These are phyloP conservation scores for Pythium brachiatum DNA, from an alignment of 352 stramenopile genomes.

Conservation along the genomic window DNA sequence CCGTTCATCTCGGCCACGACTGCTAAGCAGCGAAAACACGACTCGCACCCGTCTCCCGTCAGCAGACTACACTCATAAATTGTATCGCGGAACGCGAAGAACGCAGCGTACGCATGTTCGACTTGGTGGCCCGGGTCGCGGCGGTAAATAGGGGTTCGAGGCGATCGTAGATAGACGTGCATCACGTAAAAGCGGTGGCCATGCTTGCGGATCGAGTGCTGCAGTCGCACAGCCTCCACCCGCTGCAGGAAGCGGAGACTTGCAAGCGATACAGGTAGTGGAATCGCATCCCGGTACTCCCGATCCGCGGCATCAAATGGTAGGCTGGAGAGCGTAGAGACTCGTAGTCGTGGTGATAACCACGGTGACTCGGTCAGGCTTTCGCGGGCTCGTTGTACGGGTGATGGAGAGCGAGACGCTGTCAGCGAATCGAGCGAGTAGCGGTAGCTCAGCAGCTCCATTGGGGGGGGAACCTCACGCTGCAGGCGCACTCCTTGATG, in stretches of 20 bases:
- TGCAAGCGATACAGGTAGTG: neutral
- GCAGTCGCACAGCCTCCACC: constrained; percentile 10
- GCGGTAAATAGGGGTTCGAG: neutral
- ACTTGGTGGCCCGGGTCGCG: constrained; percentile 8
- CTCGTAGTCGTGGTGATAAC: too few relatives aligned
- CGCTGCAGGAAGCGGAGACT: neutral
- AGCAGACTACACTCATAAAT: neutral
- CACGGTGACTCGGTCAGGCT: constrained; percentile 2
- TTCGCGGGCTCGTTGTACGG: neutral
- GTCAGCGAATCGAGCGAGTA: too few relatives aligned
- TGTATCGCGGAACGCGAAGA: neutral
- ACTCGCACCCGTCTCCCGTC: neutral
- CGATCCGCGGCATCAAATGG: constrained; percentile 1
- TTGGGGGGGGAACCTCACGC: too few relatives aligned
- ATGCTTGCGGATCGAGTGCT: constrained; percentile 14
- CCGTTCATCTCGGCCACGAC: neutral
- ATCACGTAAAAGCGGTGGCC: constrained; percentile 10
- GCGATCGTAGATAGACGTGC: constrained; percentile 3
- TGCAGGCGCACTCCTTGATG: too few relatives aligned
- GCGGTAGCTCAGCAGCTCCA: too few relatives aligned
- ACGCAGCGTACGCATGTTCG: neutral
- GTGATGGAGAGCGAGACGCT: too few relatives aligned
- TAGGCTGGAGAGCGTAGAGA: neutral
- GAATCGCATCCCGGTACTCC: neutral
- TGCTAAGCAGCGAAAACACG: neutral